Evolutionary conservation across 2,329 filamentous ascomycete species (phyloP), one percentile per base, ranked within the genome.

Genomic region (Colletotrichum tamarilloi): DNA sequence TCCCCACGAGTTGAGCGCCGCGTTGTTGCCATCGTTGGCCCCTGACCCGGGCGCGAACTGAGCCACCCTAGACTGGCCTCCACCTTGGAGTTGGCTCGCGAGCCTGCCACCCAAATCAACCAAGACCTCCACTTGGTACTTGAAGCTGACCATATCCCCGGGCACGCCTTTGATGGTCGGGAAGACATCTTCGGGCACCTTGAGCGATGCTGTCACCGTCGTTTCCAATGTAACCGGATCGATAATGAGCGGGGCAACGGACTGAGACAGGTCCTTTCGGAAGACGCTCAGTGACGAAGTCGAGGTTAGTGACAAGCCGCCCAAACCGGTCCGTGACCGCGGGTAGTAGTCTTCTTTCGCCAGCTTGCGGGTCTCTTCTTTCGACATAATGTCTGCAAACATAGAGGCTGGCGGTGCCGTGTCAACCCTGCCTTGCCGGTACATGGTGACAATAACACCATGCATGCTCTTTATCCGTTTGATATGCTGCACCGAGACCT

Each of bases 141-240:
- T 94, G 85, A 99, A 98, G 77, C 92, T 95, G 76, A 99, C 97
- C 92, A 98, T 97, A 42, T 94, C 92, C 4, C 96, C 95, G 0
- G 97, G 97, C 0, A 98, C 95, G 67, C 92, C 92, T 32, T 91
- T 92, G 75, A 98, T 98, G 2, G 95, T 98, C 0, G 97, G 96
- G 77, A 98, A 98, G 0, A 92, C 92, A 78, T 98, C 94, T 75
- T 97, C 95, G 0, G 97, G 97, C 3, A 98, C 90, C 76, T 94
- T 92, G 19, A 99, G 91, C 3, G 93, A 93, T 4, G 95, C 93
- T 19, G 92, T 97, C 55, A 98, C 91, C 58, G 93, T 92, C 1
- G 95, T 92, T 24, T 92, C 93, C 76, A 98, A 87, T 0, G 92
- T 95, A 30, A 82, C 85, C 0, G 95, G 96, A 78, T 98, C 93